Evolutionary conservation across 257 asterid genomes (phyloP), one percentile per base, ranked within the genome.

Genomic region (Solanum gandarillasii): DNA sequence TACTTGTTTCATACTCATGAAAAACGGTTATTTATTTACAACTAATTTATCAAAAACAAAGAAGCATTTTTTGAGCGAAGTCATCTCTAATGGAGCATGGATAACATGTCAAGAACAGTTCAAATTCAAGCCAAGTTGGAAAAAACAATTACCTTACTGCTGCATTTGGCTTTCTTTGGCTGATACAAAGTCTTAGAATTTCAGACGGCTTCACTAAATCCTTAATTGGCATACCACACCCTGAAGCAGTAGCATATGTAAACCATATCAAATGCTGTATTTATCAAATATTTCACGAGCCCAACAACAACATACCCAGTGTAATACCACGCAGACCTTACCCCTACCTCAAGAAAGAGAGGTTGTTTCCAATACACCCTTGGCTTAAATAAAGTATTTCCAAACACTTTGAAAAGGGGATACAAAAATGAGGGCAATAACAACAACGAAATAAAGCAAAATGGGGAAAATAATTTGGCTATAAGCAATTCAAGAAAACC

Each of bases 111-210:
- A 48, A 82, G 31, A 82, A 82, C 70, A 82, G 32, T 82, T 48
- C 70, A 48, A 48, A 31, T 48, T 27, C 12, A 82, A 18, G 70
- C 86, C 29, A 48, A 29, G 34, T 18, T 82, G 86, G 62, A 68
- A 87, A 83, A 84, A 27, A 35, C 27, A 25, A 83, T 89, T 90
- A 97, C 99, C 98, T 93, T 90, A 93, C 87, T 87, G 98, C 98
- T 79, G 95, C 89, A 87, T 78, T 74, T n/a, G 98, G 98, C 88
- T 90, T 92, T 92, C 94, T 91, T 93, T 91, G 92, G 65, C 83
- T 92, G 72, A 95, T 91, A 86, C 98, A 97, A 60, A 90, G 90
- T 85, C 88, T 92, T 90, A 97, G 90, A 91, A 97, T 87, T 84
- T 90, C 93, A 74, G 94, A 91, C 27, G 95, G 93, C 91, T 89